Evolutionary conservation across 768 basidiomycete species (phyloP), one percentile per base, ranked within the genome.

Genomic region (Collybiopsis luxurians): DNA sequence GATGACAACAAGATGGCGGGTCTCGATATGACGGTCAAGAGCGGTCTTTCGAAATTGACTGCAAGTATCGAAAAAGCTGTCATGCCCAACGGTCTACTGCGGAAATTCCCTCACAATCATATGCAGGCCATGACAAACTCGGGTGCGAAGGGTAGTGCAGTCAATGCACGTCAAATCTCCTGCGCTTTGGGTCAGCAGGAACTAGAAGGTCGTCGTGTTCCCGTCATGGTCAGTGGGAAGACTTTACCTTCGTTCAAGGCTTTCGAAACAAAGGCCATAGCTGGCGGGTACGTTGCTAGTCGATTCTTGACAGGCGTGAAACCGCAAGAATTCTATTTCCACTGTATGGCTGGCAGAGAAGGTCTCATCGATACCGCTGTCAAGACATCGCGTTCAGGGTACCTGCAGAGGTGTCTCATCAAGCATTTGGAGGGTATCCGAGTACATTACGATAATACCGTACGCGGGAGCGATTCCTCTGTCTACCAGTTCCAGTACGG

Each of bases 91-190:
- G 90, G 90, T 31, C 83, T 99, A 47, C 79, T 94, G 63, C 92
- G 95, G 64, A 86, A 89, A 60, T 99, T 99, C 78, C 97, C 97
- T 40, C 85, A 93, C 67, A 99, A 99, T 73, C 87, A 98, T 83
- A 98, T 98, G 97, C 96, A 98, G 71, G 86, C 89, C 45, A 98
- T 98, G 97, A 98, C 95, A 2, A 83, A 91, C 54, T 98, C 96
- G 34, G 97, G 97, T 62, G 97, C 97, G 43, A 99, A 99, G 73
- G 97, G 97, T 51, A 95, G 92, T 59, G 90, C 92, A 13, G 96
- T 98, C 70, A 99, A 99, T 66, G 97, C 93, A 23, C 86, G 92
- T 48, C 95, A 98, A 67, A 99, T 99, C 64, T 98, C 97, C n/a
- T 98, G 95, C 61, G 85, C 89, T 15, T 83, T 99, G 43, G 97